Conservation (phyloP, 208 protist genomes). For the Leishmania tropica region DNA sequence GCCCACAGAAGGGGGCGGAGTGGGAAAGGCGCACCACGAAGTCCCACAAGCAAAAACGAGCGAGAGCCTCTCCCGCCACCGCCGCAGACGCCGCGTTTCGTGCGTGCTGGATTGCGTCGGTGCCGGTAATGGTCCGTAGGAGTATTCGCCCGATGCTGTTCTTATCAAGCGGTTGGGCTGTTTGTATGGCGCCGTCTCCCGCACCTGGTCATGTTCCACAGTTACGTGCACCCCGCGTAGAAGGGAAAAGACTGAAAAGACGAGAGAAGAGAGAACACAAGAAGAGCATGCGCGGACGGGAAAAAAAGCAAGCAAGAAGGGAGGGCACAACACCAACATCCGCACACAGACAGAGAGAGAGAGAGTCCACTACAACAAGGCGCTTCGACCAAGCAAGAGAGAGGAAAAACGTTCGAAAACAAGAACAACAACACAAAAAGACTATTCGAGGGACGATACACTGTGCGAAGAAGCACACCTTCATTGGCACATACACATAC, state of each 20-base stretch:
- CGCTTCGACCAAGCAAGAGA: not conserved
- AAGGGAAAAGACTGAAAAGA: not conserved
- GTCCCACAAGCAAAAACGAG: not conserved
- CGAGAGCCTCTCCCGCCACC: not conserved
- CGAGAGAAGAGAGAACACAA: not conserved
- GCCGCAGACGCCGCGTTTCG: not conserved
- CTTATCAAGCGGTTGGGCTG: not conserved
- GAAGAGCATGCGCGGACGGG: not conserved
- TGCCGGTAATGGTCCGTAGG: not conserved
- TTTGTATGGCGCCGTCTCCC: not conserved
- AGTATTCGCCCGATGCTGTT: not conserved
- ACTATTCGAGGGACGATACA: not conserved
- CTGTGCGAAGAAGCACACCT: not conserved
- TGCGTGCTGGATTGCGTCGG: not conserved
- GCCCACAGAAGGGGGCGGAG: not conserved
- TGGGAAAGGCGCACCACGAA: not conserved
- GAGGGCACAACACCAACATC: not conserved
- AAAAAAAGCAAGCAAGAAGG: not conserved
- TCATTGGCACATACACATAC: not conserved
- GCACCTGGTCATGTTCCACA: not conserved
- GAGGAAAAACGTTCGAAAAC: not conserved
- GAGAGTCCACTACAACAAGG: not conserved
- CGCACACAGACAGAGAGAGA: not conserved
- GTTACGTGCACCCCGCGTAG: not conserved
- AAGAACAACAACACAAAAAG: not conserved